Percentiles rank a stretch among this genome's conserved stretches.
phyloP scores from a whole-genome alignment of 2,329 filamentous ascomycete genomes.

The Torrubiella hemipterigena region DNA sequence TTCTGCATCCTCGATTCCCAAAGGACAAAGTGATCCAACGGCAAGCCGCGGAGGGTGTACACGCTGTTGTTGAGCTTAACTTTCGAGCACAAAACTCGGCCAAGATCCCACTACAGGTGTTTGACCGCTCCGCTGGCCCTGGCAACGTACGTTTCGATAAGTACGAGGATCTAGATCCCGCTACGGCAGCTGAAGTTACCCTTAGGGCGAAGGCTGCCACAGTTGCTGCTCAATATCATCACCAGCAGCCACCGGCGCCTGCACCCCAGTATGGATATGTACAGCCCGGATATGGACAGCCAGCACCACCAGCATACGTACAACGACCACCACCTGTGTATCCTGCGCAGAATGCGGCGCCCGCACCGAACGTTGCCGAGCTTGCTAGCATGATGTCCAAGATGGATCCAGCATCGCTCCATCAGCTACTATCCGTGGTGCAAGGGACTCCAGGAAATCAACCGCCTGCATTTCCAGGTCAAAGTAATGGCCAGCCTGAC shows the following conservation, averaged over 20 bases:
- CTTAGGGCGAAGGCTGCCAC: slow-evolving; percentile 49
- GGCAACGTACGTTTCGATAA: slow-evolving; percentile 75
- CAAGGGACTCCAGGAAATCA: slow-evolving; percentile 14
- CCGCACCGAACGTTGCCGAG: slow-evolving; percentile 28
- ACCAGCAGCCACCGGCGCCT: slow-evolving; percentile 12
- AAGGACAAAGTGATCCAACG: slow-evolving; percentile 70
- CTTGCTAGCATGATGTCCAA: slow-evolving; percentile 54
- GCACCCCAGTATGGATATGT: too few relatives aligned
- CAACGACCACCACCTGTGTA: slow-evolving; percentile 13
- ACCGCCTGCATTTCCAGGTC: slow-evolving; percentile 1
- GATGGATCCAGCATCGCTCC: slow-evolving; percentile 58
- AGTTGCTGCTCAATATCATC: slow-evolving; percentile 12
- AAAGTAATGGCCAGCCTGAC: slow-evolving; percentile 20
- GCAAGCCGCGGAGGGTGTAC: slow-evolving; percentile 80
- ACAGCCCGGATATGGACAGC: slow-evolving; percentile 15
- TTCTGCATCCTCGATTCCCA: slow-evolving; percentile 63
- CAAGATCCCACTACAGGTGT: slow-evolving; percentile 73
- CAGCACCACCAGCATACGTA: slow-evolving; percentile 4
- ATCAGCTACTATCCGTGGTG: slow-evolving; percentile 55
- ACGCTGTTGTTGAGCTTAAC: slow-evolving; percentile 70
- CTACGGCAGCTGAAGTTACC: slow-evolving; percentile 70
- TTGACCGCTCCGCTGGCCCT: slow-evolving; percentile 64
- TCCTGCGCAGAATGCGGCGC: background rate
- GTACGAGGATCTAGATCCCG: slow-evolving; percentile 72
- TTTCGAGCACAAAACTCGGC: slow-evolving; percentile 54